Conservation (phyloP, 306 rosid genomes). For the Canavalia gladiata region DNA sequence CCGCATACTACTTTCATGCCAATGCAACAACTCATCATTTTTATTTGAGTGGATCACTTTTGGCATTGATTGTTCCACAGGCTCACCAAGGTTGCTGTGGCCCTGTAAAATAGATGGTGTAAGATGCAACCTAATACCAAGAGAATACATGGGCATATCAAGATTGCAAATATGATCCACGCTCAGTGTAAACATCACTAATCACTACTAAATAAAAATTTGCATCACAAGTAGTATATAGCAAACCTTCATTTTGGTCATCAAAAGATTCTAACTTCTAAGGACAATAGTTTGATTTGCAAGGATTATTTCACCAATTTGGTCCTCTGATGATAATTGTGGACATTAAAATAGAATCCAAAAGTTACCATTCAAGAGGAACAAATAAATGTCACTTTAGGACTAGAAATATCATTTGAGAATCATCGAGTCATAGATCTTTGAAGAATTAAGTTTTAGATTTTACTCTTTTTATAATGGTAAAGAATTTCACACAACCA, state of each 20-base stretch:
- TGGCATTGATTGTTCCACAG: slow-evolving; percentile 64
- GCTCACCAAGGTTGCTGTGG: slow-evolving; percentile 48
- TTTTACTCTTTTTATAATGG: not conserved
- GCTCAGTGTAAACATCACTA: not conserved
- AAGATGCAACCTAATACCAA: slow-evolving; percentile 31
- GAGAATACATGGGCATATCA: not conserved
- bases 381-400: not conserved
- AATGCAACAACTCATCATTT: slow-evolving; percentile 60
- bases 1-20: slow-evolving; percentile 61
- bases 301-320: not conserved
- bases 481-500: not conserved
- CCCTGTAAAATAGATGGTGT: slow-evolving; percentile 55
- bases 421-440: slow-evolving; percentile 9
- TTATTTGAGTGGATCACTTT: slow-evolving; percentile 49
- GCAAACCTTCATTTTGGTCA: not conserved
- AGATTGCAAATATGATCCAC: not conserved
- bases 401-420: not conserved
- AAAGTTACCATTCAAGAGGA: not conserved
- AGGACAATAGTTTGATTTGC: not conserved
- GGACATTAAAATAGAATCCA: not conserved
- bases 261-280: not conserved
- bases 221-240: not conserved
- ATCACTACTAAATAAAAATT: not conserved
- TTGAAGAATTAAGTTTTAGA: slow-evolving; percentile 1
- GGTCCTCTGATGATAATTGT: not conserved